Percentiles rank a stretch among this genome's conserved stretches.
phyloP scores from a whole-genome alignment of 257 asterid species.

The Echium plantagineum region DNA sequence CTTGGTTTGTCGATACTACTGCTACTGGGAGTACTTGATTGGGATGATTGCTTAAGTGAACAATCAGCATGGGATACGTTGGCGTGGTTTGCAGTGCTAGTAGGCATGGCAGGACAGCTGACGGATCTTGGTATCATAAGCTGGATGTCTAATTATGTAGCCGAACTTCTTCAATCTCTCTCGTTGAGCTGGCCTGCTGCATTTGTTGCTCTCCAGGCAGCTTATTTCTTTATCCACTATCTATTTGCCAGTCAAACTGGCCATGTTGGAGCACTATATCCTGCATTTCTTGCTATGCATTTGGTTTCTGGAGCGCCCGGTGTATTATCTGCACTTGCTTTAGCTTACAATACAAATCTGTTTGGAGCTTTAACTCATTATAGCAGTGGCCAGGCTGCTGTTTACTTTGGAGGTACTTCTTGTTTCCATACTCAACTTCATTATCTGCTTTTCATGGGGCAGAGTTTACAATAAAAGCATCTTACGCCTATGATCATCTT shows the following conservation, averaged over 20 bases:
- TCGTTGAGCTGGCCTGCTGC: neutral
- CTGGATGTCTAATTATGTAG: neutral
- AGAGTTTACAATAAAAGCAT: too few species aligned
- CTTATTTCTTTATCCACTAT: neutral
- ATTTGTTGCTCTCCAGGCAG: neutral
- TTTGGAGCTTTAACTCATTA: neutral
- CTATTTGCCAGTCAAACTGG: neutral
- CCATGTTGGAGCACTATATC: neutral
- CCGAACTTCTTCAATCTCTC: neutral
- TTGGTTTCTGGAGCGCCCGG: neutral
- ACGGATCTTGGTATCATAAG: neutral
- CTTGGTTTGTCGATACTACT: neutral
- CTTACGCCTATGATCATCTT: too few species aligned
- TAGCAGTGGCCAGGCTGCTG: neutral
- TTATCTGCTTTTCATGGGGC: too few species aligned
- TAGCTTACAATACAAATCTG: neutral
- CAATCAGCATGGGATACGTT: neutral
- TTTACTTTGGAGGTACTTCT: neutral
- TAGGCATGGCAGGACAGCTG: neutral
- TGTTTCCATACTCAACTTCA: too few species aligned
- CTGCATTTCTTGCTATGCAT: neutral
- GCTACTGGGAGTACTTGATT: neutral
- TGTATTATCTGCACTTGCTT: neutral
- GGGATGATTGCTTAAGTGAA: neutral
- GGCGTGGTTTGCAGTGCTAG: neutral